phyloP scores from a whole-genome alignment of 1,284 basidiomycete species.

The Boletus sp. region DNA sequence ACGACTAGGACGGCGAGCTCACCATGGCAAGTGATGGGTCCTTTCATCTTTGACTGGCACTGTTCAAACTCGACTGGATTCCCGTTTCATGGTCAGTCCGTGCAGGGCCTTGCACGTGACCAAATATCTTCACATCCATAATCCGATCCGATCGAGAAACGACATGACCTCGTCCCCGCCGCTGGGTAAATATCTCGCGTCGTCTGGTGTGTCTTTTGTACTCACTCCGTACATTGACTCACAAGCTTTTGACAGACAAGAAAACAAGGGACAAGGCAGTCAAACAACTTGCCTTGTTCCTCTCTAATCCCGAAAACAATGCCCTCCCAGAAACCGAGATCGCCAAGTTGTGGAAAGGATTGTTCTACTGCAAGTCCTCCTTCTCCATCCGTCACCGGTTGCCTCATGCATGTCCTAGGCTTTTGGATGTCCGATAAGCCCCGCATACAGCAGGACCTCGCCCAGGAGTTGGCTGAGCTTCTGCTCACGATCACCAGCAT shows the following conservation, averaged over 20 bases:
- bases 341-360: constrained; percentile 94
- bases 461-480: constrained; percentile 80
- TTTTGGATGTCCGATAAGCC: constrained; percentile 99
- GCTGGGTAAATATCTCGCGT: constrained; percentile 85
- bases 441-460: constrained; percentile 89
- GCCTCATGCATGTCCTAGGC: constrained; percentile 45
- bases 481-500: constrained; percentile 64
- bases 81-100: background rate
- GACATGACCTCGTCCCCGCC: constrained; percentile 46
- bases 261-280: constrained; percentile 86
- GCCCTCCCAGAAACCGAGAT: constrained; percentile 71
- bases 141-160: constrained; percentile 19
- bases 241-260: constrained; percentile 59
- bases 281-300: constrained; percentile 70
- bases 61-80: background rate
- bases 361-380: constrained; percentile 84
- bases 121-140: constrained; percentile 12
- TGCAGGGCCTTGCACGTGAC: constrained; percentile 2
- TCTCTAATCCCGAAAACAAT: constrained; percentile 59
- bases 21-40: constrained; percentile 90
- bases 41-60: constrained; percentile 56
- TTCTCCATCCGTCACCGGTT: background rate
- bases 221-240: background rate
- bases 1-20: constrained; percentile 17
- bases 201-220: constrained; percentile 60